Conservation (phyloP, 129 eudicot species). For the Flaveria robusta region DNA sequence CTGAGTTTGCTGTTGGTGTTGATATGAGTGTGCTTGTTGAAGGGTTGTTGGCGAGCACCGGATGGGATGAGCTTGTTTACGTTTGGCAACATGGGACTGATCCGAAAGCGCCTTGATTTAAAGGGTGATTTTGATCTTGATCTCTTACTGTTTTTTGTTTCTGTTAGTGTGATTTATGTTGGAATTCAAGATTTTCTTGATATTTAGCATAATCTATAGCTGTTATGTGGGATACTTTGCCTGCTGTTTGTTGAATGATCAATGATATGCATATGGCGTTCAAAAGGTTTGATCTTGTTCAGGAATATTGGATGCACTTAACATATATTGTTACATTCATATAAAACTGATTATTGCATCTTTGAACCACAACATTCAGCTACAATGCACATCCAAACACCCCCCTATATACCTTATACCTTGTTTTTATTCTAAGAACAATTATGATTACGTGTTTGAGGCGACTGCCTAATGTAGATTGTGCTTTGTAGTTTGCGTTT, state of each 20-base stretch:
- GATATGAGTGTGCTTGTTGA: slow-evolving; percentile 99
- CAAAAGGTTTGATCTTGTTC: slow-evolving; percentile 18
- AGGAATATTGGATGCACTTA: slow-evolving; percentile 4
- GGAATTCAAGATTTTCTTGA: slow-evolving; percentile 29
- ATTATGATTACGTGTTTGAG: background rate
- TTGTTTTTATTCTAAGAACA: background rate
- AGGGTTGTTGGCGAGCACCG: slow-evolving; percentile 94
- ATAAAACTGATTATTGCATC: background rate
- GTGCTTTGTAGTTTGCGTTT: background rate
- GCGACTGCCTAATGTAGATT: background rate
- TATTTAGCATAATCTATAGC: slow-evolving; percentile 20
- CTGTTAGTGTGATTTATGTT: slow-evolving; percentile 29
- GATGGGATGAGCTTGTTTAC: slow-evolving; percentile 98
- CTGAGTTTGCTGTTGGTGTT: slow-evolving; percentile 95
- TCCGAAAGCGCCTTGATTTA: slow-evolving; percentile 73
- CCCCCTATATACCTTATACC: background rate
- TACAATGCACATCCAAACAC: slow-evolving; percentile 5
- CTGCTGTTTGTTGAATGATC: slow-evolving; percentile 31
- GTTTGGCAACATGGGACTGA: slow-evolving; percentile 99
- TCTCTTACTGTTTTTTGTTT: background rate
- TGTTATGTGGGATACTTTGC: slow-evolving; percentile 22
- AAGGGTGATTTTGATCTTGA: slow-evolving; percentile 10
- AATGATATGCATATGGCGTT: slow-evolving; percentile 27
- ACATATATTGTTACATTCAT: background rate
- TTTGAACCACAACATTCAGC: background rate